These are phyloP conservation scores for Priceomyces castillae DNA, from an alignment of 805 yeast species.

Conservation along the genomic window DNA sequence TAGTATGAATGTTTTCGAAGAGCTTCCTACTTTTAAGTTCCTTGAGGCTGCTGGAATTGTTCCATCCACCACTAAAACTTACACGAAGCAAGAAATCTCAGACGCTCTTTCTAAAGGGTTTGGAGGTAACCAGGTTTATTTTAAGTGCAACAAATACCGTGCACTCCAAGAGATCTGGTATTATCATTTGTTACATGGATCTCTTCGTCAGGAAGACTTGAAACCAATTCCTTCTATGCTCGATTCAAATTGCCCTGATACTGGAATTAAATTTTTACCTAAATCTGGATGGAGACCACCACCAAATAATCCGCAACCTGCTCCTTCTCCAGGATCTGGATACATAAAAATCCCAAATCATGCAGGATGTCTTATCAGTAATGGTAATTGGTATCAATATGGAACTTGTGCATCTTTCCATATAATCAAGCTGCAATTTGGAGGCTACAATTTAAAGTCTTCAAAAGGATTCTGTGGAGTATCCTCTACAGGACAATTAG, in stretches of 20 bases:
- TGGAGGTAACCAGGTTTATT: slow-evolving; percentile 31
- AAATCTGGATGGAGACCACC: slow-evolving; percentile 41
- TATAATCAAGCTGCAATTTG: slow-evolving; percentile 55
- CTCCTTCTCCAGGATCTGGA: slow-evolving; percentile 19
- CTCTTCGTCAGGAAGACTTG: slow-evolving; percentile 61
- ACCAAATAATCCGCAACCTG: slow-evolving; percentile 22
- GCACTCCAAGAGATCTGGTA: slow-evolving; percentile 76
- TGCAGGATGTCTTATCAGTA: slow-evolving; percentile 76
- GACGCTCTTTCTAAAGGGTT: slow-evolving; percentile 31
- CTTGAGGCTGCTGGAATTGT: slow-evolving; percentile 33
- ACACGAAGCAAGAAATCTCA: slow-evolving; percentile 29
- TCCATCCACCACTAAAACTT: slow-evolving; percentile 33
- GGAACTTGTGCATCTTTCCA: slow-evolving; percentile 86
- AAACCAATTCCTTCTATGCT: slow-evolving; percentile 57
- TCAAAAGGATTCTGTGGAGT: slow-evolving; percentile 75
- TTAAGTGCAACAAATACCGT: slow-evolving; percentile 33
- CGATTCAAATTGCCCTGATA: slow-evolving; percentile 61
- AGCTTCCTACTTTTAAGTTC: slow-evolving; percentile 36
- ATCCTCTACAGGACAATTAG: slow-evolving; percentile 15
- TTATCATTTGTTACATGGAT: slow-evolving; percentile 73
- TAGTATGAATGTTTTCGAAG: slow-evolving; percentile 30
- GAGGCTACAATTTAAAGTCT: slow-evolving; percentile 68
- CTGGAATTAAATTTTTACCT: slow-evolving; percentile 69
- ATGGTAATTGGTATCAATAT: slow-evolving; percentile 77
- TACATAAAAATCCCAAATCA: slow-evolving; percentile 49